A percentile compares a stretch with the other conserved stretches of the same genome.
phyloP scores from a whole-genome alignment of 768 basidiomycete species.

The Gloeostereum incarnatum region DNA sequence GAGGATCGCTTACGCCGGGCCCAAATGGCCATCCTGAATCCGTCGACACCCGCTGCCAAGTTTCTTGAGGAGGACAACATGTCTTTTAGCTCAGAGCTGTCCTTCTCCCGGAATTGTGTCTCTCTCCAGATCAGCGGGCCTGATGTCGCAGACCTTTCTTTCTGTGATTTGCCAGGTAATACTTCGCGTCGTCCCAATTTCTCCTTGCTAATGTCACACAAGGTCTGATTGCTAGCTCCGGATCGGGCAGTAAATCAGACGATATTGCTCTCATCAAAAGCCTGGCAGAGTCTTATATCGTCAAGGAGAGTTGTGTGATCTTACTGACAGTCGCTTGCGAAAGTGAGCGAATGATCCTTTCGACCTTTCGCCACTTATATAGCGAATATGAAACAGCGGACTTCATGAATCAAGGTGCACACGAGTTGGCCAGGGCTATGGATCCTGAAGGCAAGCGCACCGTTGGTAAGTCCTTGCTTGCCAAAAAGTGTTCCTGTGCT shows the following conservation, averaged over 20 bases:
- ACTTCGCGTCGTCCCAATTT: slow-evolving; percentile 1
- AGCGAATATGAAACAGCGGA: slow-evolving; percentile 42
- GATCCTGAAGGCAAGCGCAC: slow-evolving; percentile 62
- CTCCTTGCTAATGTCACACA: slow-evolving; percentile 10
- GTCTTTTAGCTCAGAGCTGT: neutral
- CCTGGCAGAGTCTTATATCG: slow-evolving; percentile 51
- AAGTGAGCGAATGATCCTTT: slow-evolving; percentile 30
- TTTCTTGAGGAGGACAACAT: slow-evolving; percentile 32
- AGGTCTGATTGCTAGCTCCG: slow-evolving; percentile 53
- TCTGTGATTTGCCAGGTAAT: slow-evolving; percentile 53
- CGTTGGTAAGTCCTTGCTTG: slow-evolving; percentile 38
- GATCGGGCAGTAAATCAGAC: slow-evolving; percentile 32
- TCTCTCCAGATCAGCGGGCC: slow-evolving; percentile 50
- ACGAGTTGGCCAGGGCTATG: slow-evolving; percentile 47
- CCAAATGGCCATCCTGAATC: slow-evolving; percentile 58
- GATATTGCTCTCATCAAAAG: slow-evolving; percentile 57
- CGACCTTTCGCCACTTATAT: neutral
- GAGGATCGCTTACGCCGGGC: slow-evolving; percentile 62
- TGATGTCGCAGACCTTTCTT: slow-evolving; percentile 53
- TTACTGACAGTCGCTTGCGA: slow-evolving; percentile 56
- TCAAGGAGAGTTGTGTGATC: slow-evolving; percentile 51
- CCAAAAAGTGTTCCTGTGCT: neutral
- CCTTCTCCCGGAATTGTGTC: slow-evolving; percentile 29
- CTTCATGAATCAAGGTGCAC: slow-evolving; percentile 72
- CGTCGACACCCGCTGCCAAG: slow-evolving; percentile 17